Percentiles rank a stretch among this genome's conserved stretches.
Conservation (phyloP, 75 land plant genomes). For the Larix kaempferi region DNA sequence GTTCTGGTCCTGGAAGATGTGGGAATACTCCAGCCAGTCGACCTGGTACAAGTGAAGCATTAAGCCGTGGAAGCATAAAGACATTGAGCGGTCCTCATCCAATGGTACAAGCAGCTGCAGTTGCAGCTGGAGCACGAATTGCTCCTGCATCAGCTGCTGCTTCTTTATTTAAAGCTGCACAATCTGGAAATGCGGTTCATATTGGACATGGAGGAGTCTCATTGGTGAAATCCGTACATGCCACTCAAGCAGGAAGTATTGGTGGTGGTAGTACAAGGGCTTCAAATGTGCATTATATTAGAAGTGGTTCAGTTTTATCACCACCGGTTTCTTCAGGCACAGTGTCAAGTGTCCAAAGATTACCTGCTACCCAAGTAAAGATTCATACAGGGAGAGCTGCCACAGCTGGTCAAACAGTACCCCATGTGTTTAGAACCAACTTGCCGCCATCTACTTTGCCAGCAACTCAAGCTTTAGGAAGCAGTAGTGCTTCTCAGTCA, state of each 20-base stretch:
- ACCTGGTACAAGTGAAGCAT: constrained; percentile 11
- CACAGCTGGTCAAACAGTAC: background rate
- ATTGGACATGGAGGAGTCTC: constrained; percentile 41
- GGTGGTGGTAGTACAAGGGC: constrained; percentile 13
- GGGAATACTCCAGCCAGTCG: constrained; percentile 3
- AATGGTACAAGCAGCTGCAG: constrained; percentile 81
- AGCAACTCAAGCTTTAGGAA: constrained; percentile 8
- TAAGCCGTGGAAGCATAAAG: constrained; percentile 21
- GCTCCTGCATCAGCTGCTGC: constrained; percentile 79
- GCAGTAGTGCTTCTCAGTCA: background rate
- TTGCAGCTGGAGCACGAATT: constrained; percentile 96
- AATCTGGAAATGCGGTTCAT: constrained; percentile 71
- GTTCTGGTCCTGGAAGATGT: constrained; percentile 13
- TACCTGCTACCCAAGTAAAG: constrained; percentile 4
- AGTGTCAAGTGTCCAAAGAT: constrained; percentile 5
- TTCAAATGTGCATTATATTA: constrained; percentile 41
- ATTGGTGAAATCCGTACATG: constrained; percentile 35
- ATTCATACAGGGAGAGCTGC: constrained; percentile 1
- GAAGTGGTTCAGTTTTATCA: constrained; percentile 37
- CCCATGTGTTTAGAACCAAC: background rate
- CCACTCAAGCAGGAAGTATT: constrained; percentile 27
- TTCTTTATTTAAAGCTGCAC: constrained; percentile 71
- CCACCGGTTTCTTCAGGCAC: constrained; percentile 17
- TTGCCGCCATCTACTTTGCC: background rate
- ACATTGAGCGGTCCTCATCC: constrained; percentile 50